Conservation (phyloP, 495 filamentous ascomycete genomes). For the Xylaria intraflava region DNA sequence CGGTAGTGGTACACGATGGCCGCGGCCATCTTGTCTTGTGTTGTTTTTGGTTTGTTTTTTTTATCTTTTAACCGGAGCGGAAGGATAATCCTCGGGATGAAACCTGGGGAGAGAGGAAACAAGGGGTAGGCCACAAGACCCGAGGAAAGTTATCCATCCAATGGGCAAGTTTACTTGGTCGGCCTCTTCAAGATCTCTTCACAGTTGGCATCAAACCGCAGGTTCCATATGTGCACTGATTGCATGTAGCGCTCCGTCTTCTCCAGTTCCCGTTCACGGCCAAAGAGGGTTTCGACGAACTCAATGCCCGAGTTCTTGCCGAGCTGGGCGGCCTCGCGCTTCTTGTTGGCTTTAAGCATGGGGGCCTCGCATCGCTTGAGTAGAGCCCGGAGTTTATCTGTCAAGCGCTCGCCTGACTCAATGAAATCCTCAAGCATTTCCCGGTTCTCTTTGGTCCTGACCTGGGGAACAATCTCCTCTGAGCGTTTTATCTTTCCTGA, state of each 20-base stretch:
- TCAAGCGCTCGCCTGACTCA: conserved; percentile 82
- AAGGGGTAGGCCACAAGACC: not conserved
- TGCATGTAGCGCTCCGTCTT: conserved; percentile 95
- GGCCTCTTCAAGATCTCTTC: conserved; percentile 74
- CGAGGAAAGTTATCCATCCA: conserved; percentile 14
- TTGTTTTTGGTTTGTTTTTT: conserved; percentile 10
- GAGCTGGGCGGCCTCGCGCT: conserved; percentile 63
- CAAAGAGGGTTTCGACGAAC: conserved; percentile 96
- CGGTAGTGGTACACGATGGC: conserved; percentile 28
- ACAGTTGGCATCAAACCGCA: conserved; percentile 95
- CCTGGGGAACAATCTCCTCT: conserved; percentile 69
- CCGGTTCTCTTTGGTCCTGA: conserved; percentile 61
- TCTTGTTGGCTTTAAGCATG: conserved; percentile 62
- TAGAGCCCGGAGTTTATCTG: conserved; percentile 76
- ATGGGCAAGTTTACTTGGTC: conserved; percentile 31
- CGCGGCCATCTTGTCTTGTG: conserved; percentile 19
- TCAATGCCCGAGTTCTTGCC: conserved; percentile 90
- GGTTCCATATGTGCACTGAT: conserved; percentile 84
- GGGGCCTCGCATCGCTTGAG: conserved; percentile 86
- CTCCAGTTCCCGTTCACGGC: conserved; percentile 83
- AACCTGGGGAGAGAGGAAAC: not conserved
- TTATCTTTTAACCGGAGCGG: not conserved
- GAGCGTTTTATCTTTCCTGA: conserved; percentile 92
- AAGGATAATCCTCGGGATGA: conserved; percentile 3
- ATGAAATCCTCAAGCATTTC: conserved; percentile 90